Evolutionary conservation across 1,139 yeast species (phyloP).

Genomic region (Saccharomyces hybrid): DNA sequence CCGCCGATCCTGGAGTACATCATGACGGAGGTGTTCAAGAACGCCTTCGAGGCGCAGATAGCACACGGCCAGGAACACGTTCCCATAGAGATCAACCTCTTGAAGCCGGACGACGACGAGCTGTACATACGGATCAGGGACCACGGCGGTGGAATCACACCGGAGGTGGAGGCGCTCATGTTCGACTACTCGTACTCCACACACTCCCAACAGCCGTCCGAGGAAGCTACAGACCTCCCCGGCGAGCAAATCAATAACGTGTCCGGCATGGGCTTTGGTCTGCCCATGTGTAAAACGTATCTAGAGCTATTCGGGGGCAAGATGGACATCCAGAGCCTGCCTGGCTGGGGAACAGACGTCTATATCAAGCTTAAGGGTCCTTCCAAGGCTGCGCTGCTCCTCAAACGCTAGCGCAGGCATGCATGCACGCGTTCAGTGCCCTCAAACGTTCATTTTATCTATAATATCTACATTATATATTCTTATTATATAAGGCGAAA

Average conservation of each 20-base stretch:
- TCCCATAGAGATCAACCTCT: conserved; percentile 65
- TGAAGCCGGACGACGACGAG: conserved; percentile 35
- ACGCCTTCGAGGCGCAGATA: conserved; percentile 77
- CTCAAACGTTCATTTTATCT: background rate
- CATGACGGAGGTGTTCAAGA: conserved; percentile 78
- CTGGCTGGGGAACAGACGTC: conserved; percentile 83
- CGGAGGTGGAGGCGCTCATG: conserved; percentile 53
- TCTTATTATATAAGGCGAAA: background rate
- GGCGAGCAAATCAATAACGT: conserved; percentile 67
- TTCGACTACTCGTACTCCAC: conserved; percentile 86
- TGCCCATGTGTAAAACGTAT: conserved; percentile 75
- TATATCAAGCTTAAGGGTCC: conserved; percentile 43
- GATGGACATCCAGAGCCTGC: conserved; percentile 68
- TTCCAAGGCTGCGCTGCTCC: conserved; percentile 12
- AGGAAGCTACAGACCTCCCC: conserved; percentile 43
- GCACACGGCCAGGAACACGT: conserved; percentile 46
- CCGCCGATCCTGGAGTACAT: conserved; percentile 84
- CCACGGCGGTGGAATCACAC: conserved; percentile 80
- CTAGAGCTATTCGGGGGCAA: conserved; percentile 68
- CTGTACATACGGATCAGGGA: conserved; percentile 72
- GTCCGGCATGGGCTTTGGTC: conserved; percentile 95
- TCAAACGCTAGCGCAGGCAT: background rate
- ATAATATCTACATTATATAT: background rate
- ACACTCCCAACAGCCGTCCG: conserved; percentile 21
- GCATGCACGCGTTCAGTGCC: background rate